Evolutionary conservation across 768 basidiomycete genomes (phyloP).

Genomic region (Phylloporus scabripes): DNA sequence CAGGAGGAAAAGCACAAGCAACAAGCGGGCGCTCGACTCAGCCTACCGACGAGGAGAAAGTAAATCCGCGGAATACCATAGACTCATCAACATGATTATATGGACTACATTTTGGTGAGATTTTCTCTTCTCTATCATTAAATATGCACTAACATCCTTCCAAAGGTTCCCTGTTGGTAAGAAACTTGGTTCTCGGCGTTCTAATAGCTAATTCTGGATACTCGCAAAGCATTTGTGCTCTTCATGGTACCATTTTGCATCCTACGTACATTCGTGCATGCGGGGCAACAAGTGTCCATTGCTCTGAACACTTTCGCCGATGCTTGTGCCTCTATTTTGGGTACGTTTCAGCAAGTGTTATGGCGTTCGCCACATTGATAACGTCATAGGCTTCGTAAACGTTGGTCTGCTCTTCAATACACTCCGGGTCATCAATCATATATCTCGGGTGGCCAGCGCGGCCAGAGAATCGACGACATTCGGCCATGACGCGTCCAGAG

Average conservation of each 20-base stretch:
- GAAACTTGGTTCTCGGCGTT: constrained; percentile 11
- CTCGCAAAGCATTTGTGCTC: constrained; percentile 48
- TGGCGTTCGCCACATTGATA: not conserved
- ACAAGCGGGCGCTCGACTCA: constrained; percentile 47
- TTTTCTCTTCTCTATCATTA: not conserved
- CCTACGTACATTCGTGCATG: constrained; percentile 42
- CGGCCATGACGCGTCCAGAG: constrained; percentile 19
- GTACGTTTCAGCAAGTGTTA: constrained; percentile 31
- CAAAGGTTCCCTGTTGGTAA: constrained; percentile 57
- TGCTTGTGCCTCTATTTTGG: constrained; percentile 48
- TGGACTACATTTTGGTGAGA: constrained; percentile 67
- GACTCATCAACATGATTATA: constrained; percentile 57
- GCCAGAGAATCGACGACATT: constrained; percentile 16
- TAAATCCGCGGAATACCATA: constrained; percentile 46
- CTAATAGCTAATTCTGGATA: constrained; percentile 4
- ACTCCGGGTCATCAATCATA: constrained; percentile 54
- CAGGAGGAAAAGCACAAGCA: constrained; percentile 47
- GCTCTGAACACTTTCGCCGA: constrained; percentile 45
- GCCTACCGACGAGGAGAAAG: constrained; percentile 44
- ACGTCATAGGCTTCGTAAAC: constrained; percentile 51
- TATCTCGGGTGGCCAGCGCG: constrained; percentile 20
- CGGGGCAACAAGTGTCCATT: constrained; percentile 45
- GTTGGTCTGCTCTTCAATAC: constrained; percentile 65
- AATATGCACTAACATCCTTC: constrained; percentile 4
- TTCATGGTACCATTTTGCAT: constrained; percentile 57